A percentile compares a stretch with the other conserved stretches of the same genome.
Conservation (phyloP, 768 basidiomycete species). For the Auricularia sp. region DNA sequence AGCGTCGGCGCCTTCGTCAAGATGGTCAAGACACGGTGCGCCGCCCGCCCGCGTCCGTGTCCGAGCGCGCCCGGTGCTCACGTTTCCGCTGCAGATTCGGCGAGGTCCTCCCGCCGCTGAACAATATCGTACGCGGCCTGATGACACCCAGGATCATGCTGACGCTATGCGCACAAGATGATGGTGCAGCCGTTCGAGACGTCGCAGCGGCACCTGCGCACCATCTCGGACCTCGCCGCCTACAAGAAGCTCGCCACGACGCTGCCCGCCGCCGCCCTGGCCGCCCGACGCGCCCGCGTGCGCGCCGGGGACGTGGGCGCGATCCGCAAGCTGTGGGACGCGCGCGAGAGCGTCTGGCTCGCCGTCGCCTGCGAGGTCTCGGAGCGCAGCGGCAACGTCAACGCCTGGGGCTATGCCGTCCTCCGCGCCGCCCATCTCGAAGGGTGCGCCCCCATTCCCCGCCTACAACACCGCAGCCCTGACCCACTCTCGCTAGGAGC, state of each 20-base stretch:
- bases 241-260: slow-evolving; percentile 66
- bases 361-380: slow-evolving; percentile 68
- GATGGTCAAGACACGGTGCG: slow-evolving; percentile 75
- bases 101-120: slow-evolving; percentile 60
- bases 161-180: slow-evolving; percentile 2
- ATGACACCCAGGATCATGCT: background rate
- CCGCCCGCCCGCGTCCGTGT: background rate
- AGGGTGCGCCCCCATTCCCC: slow-evolving; percentile 33
- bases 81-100: slow-evolving; percentile 44
- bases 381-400: slow-evolving; percentile 56
- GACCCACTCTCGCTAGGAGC: slow-evolving; percentile 27
- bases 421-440: slow-evolving; percentile 64
- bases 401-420: slow-evolving; percentile 81
- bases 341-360: slow-evolving; percentile 63
- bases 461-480: background rate
- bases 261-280: slow-evolving; percentile 56
- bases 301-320: slow-evolving; percentile 56
- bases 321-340: slow-evolving; percentile 58
- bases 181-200: slow-evolving; percentile 58
- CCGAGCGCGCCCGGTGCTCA: background rate
- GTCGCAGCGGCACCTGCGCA: slow-evolving; percentile 55
- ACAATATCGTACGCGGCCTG: slow-evolving; percentile 48
- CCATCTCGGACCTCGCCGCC: slow-evolving; percentile 52
- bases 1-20: slow-evolving; percentile 68
- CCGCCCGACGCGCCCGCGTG: slow-evolving; percentile 56